Evolutionary conservation across 2,329 filamentous ascomycete species (phyloP).

Genomic region (Pleomassaria siparia): DNA sequence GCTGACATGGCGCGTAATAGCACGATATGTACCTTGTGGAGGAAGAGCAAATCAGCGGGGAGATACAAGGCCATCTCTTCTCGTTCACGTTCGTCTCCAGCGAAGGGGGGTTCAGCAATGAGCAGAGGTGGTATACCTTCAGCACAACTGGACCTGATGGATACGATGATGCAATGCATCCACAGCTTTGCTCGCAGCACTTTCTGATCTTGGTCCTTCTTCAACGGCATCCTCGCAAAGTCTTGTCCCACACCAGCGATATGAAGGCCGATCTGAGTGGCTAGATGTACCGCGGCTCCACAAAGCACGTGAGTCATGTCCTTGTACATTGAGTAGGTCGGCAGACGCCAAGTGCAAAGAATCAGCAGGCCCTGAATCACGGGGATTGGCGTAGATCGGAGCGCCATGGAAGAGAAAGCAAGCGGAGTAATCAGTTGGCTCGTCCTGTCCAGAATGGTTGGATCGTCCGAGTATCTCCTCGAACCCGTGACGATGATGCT

Average conservation of each 20-base stretch:
- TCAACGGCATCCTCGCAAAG: constrained; percentile 41
- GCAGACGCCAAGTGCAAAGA: constrained; percentile 45
- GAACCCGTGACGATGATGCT: constrained; percentile 44
- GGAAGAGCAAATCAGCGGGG: constrained; percentile 33
- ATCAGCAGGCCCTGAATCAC: constrained; percentile 45
- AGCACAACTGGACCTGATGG: constrained; percentile 38
- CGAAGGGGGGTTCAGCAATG: constrained; percentile 35
- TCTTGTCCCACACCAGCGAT: constrained; percentile 48
- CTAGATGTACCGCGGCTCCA: constrained; percentile 44
- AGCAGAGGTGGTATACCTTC: constrained; percentile 39
- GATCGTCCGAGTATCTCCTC: constrained; percentile 41
- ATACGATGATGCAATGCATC: constrained; percentile 42
- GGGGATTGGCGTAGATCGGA: constrained; percentile 40
- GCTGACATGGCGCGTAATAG: constrained; percentile 36
- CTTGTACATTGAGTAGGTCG: constrained; percentile 46
- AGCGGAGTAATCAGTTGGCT: constrained; percentile 39
- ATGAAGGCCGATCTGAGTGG: constrained; percentile 46
- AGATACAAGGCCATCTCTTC: constrained; percentile 37
- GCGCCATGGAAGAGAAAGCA: constrained; percentile 41
- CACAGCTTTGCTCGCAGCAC: constrained; percentile 40
- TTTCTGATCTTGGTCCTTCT: constrained; percentile 38
- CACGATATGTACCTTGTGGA: constrained; percentile 37
- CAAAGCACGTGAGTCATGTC: constrained; percentile 45
- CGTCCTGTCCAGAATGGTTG: constrained; percentile 35
- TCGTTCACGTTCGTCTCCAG: constrained; percentile 34